Conservation (phyloP, 768 basidiomycete genomes). For the Chalciporus piperatus region DNA sequence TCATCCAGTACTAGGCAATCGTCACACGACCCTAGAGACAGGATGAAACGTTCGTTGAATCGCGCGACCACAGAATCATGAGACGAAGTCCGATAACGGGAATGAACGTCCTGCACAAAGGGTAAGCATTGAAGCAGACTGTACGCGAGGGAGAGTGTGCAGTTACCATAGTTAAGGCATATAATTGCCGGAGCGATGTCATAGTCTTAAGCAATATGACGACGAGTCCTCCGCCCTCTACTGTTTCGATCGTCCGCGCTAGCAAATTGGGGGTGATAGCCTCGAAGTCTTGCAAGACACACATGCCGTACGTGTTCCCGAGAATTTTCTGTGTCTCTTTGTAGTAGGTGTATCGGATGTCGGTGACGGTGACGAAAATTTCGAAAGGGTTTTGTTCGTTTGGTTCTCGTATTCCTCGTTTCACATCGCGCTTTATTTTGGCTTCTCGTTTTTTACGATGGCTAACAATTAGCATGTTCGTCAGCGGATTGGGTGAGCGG, state of each 20-base stretch:
- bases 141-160: neutral
- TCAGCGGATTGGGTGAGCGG: neutral
- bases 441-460: constrained; percentile 97
- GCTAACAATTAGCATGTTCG: constrained; percentile 34
- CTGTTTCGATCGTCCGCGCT: constrained; percentile 96
- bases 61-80: constrained; percentile 88
- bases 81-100: constrained; percentile 88
- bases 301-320: constrained; percentile 97
- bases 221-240: constrained; percentile 91
- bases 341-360: constrained; percentile 99
- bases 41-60: constrained; percentile 98
- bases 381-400: constrained; percentile 98
- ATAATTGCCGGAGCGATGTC: constrained; percentile 87
- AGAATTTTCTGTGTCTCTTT: constrained; percentile 97
- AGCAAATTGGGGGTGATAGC: constrained; percentile 97
- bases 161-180: constrained; percentile 80
- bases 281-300: constrained; percentile 95
- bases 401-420: constrained; percentile 87
- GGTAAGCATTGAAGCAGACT: neutral
- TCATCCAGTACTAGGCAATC: constrained; percentile 96
- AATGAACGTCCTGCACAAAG: constrained; percentile 81
- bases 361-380: constrained; percentile 97
- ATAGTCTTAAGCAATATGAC: constrained; percentile 92
- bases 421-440: constrained; percentile 95
- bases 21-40: constrained; percentile 89